Evolutionary conservation across 2,329 filamentous ascomycete species (phyloP), one percentile per base, ranked within the genome.

Genomic region (Colletotrichum limetticola): DNA sequence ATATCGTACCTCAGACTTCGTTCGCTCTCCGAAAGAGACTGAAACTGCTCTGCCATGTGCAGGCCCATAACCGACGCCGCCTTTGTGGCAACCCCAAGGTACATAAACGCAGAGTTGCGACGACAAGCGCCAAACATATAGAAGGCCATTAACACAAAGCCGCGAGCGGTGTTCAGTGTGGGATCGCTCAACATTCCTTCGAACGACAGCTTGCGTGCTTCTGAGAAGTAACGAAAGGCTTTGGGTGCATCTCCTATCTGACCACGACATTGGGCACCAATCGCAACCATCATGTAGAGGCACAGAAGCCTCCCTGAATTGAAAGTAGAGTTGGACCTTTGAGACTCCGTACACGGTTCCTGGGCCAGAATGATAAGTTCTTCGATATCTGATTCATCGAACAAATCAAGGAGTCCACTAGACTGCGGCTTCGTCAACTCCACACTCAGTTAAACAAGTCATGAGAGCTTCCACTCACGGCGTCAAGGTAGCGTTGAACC

Each of bases 41-140:
- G 63, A 32, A 80, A 81, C 72, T 82, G 72, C 76, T 80, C 73
- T 68, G 78, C 66, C 78, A 80, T 80, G 64, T 91, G 89, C 7
- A 91, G 76, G 0, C 90, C 90, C 0, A 92, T 76, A 0, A 89
- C 88, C 4, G 87, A 86, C 0, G 90, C 89, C 0, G 89, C 87
- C 66, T 88, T 86, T 0, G 87, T 84, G 1, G 90, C 90, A 9
- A 91, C 86, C 0, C 90, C 90, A 2, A 92, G 78, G 68, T 91
- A 91, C 87, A 92, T 91, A 66, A 90, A 92, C 0, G 90, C 90
- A 0, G 89, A 85, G 68, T 91, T 91, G 9, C 89, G 83, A 37
- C 88, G 87, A 65, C 89, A 91, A 4, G 87, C 87, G 0, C 87
- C 88, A 3, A 90, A 83, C 85, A 90, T 88, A 75, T 90, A 91